Evolutionary conservation across 2,329 filamentous ascomycete genomes (phyloP), one percentile per base, ranked within the genome.

Genomic region (Xylariaceae sp.): DNA sequence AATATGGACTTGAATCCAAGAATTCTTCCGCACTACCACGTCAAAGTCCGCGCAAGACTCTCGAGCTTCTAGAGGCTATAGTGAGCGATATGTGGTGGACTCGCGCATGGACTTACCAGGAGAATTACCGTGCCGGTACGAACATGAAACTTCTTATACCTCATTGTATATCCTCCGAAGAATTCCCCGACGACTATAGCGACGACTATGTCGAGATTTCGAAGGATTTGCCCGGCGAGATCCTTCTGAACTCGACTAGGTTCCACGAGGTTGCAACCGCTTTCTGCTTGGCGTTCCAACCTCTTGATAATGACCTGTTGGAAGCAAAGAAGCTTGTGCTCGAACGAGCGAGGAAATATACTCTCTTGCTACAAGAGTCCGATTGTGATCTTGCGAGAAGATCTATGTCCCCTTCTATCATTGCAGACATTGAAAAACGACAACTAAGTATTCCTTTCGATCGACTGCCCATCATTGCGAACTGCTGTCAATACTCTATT

Each of bases 71-170:
- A 14, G 16, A 31, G 34, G 48, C 19, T n/a, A n/a, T n/a, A n/a
- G n/a, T n/a, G n/a, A n/a, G n/a, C n/a, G n/a, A n/a, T n/a, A n/a
- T n/a, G n/a, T n/a, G n/a, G n/a, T n/a, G n/a, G n/a, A n/a, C n/a
- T n/a, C n/a, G n/a, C n/a, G n/a, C n/a, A n/a, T n/a, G n/a, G n/a
- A n/a, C n/a, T 0, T 73, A 70, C 17, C 69, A 74, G 21, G 69
- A 73, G 51, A 73, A 70, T 46, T 73, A 73, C 40, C 61, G 66
- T 19, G 69, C 61, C 1, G 64, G 65, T 2, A 26, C 41, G 9
- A 33, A 51, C 0, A 73, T 73, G 70, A 50, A 45, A 1, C 64
- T 74, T 6, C 54, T 73, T 0, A 69, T 73, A 6, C 61, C 60
- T 2, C 68, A 73, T 40, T 14, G 3, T 12, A 26, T 31, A 4